Evolutionary conservation across 2,329 filamentous ascomycete genomes (phyloP), one percentile per base, ranked within the genome.

Genomic region (Ceratocystis destructans): DNA sequence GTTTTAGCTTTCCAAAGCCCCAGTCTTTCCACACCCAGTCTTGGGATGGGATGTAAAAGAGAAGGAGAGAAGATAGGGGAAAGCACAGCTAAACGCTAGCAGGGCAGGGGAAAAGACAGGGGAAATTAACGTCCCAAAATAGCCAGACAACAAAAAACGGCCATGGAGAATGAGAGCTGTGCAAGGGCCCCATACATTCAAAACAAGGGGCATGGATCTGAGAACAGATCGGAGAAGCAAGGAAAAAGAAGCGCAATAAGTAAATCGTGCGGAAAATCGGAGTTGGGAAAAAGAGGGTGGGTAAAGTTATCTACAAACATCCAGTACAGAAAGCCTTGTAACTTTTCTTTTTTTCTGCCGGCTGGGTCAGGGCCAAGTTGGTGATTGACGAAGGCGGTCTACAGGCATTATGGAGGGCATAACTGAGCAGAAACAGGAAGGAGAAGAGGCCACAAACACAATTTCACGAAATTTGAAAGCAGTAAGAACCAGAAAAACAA

Each of bases 111-210:
- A 37, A 37, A 61, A 61, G 41, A 41, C 61, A 28, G 61, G 45
- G 62, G 46, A 64, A 57, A 64, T 37, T 59, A 59, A 59, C 25
- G 55, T 37, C 55, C 55, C 55, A 59, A 59, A 55, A 57, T 64
- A 31, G 25, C 62, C 33, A 53, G 64, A 31, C 37, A 37, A 20
- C 37, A 65, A 55, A 41, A 59, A 5, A 22, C 55, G 28, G 55
- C 55, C 55, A 37, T 59, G 7, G 28, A 59, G 55, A 59, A 37
- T 59, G 55, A 25, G 55, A 59, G n/a, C 25, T 8, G 55, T 59
- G 55, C 55, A 59, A 59, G 55, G 55, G 55, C 55, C 55, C 55
- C 55, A n/a, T 59, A 15, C 28, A 31, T 37, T 59, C 55, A 59
- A 59, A 59, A 59, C 55, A 59, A 59, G 55, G 55, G 55, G 55